Conservation (phyloP, 2,329 filamentous ascomycete species). For the Capronia americana region DNA sequence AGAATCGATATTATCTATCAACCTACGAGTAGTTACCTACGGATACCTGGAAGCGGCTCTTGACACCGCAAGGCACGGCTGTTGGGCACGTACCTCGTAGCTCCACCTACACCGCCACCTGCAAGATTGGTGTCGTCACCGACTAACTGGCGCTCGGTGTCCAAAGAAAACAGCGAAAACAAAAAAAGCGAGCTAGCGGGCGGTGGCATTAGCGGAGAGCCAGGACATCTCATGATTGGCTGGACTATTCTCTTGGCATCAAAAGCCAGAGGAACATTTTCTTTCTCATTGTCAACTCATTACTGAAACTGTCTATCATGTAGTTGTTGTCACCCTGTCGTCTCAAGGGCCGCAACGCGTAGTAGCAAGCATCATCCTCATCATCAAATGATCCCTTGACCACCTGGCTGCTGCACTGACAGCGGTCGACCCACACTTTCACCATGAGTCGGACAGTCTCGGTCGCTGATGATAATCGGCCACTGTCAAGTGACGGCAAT, state of each 20-base stretch:
- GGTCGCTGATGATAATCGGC: constrained; percentile 20
- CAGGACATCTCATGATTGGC: constrained; percentile 4
- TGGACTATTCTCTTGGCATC: constrained; percentile 19
- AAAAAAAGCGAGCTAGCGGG: constrained; percentile 3
- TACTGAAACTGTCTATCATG: constrained; percentile 8
- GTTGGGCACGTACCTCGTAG: too few species aligned
- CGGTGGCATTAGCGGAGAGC: background rate
- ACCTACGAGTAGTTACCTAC: background rate
- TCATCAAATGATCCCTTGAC: constrained; percentile 30
- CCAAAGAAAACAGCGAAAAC: background rate
- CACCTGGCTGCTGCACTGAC: constrained; percentile 26
- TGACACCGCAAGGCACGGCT: too few species aligned
- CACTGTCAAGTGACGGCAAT: constrained; percentile 28
- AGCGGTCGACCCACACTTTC: constrained; percentile 16
- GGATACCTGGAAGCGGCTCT: background rate
- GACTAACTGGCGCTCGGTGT: background rate
- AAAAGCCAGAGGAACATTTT: constrained; percentile 19
- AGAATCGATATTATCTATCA: background rate
- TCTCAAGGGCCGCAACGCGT: background rate
- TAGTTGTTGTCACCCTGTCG: background rate
- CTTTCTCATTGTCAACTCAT: constrained; percentile 13
- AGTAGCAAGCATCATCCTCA: background rate
- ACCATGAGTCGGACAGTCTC: constrained; percentile 29
- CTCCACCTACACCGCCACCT: too few species aligned
- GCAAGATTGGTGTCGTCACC: background rate